Evolutionary conservation across 2,329 filamentous ascomycete genomes (phyloP).

Genomic region (Beauveria sp.): DNA sequence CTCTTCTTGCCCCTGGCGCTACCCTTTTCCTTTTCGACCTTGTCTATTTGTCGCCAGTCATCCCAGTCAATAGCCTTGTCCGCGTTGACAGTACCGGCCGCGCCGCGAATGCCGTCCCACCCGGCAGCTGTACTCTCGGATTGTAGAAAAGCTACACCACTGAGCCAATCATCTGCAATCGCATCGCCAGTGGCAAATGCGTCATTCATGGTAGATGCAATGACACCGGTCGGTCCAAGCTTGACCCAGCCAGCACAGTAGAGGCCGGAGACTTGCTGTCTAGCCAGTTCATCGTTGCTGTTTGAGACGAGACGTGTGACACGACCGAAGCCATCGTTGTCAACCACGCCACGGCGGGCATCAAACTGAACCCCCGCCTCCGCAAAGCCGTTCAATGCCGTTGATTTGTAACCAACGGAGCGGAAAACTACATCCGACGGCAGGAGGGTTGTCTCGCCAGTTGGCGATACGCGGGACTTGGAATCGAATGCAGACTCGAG

Average conservation of each 20-base stretch:
- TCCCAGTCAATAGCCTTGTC: slow-evolving; percentile 67
- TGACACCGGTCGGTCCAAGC: slow-evolving; percentile 86
- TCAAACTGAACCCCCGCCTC: slow-evolving; percentile 76
- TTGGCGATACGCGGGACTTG: slow-evolving; percentile 38
- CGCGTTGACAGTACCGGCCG: slow-evolving; percentile 43
- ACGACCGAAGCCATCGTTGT: slow-evolving; percentile 74
- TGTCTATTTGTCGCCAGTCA: slow-evolving; percentile 79
- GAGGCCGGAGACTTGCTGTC: slow-evolving; percentile 53
- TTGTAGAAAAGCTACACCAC: slow-evolving; percentile 33
- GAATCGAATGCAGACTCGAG: slow-evolving; percentile 50
- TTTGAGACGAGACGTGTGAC: slow-evolving; percentile 38
- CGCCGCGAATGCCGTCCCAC: slow-evolving; percentile 67
- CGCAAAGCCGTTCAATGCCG: slow-evolving; percentile 65
- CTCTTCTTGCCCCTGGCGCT: slow-evolving; percentile 63
- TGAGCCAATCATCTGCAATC: slow-evolving; percentile 68
- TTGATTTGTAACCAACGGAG: slow-evolving; percentile 90
- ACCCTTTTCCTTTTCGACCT: slow-evolving; percentile 64
- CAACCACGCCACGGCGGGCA: slow-evolving; percentile 62
- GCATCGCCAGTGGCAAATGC: slow-evolving; percentile 84
- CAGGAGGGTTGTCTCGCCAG: slow-evolving; percentile 44
- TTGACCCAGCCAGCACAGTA: slow-evolving; percentile 98
- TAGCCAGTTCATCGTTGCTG: slow-evolving; percentile 25
- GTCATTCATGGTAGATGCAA: slow-evolving; percentile 92
- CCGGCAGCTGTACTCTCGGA: slow-evolving; percentile 34
- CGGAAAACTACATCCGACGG: slow-evolving; percentile 72